These are phyloP conservation scores for Sphaerostilbella broomeana DNA, from an alignment of 2,329 filamentous ascomycete genomes.

Conservation along the genomic window DNA sequence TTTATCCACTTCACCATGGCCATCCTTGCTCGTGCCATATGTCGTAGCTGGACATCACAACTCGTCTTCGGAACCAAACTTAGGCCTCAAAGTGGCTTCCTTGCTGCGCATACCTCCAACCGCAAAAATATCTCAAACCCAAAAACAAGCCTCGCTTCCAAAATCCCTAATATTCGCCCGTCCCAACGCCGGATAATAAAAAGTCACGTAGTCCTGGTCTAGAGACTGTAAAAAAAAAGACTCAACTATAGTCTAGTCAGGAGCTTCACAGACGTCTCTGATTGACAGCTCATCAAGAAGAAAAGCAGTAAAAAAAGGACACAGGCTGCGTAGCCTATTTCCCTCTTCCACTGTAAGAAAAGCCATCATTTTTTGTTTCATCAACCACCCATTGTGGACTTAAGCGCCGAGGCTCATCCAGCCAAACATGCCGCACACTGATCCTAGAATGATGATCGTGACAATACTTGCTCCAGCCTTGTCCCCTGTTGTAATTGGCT, in stretches of 20 bases:
- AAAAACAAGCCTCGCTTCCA: too few species aligned
- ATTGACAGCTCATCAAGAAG: background rate
- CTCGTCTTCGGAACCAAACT: too few species aligned
- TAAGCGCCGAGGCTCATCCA: slow-evolving; percentile 42
- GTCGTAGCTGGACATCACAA: too few species aligned
- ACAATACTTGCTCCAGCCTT: slow-evolving; percentile 42
- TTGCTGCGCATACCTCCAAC: too few species aligned
- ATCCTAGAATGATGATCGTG: slow-evolving; percentile 38
- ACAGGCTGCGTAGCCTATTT: background rate
- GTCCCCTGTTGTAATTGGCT: slow-evolving; percentile 37
- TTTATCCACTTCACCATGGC: too few species aligned
- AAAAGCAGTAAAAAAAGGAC: background rate
- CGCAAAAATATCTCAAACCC: too few species aligned
- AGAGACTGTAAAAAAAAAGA: background rate
- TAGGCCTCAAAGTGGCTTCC: too few species aligned
- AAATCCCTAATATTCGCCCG: slow-evolving; percentile 6
- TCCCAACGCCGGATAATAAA: slow-evolving; percentile 8
- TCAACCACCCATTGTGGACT: too few species aligned
- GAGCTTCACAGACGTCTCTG: too few species aligned
- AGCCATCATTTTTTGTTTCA: background rate
- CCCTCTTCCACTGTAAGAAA: background rate
- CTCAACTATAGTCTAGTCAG: too few species aligned
- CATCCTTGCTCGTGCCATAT: too few species aligned
- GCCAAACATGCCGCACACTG: slow-evolving; percentile 35
- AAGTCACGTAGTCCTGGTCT: slow-evolving; percentile 6